Percentiles rank a stretch among this genome's conserved stretches.
Evolutionary conservation across 352 stramenopile genomes (phyloP).

Genomic region (Thalassiosira exigua): DNA sequence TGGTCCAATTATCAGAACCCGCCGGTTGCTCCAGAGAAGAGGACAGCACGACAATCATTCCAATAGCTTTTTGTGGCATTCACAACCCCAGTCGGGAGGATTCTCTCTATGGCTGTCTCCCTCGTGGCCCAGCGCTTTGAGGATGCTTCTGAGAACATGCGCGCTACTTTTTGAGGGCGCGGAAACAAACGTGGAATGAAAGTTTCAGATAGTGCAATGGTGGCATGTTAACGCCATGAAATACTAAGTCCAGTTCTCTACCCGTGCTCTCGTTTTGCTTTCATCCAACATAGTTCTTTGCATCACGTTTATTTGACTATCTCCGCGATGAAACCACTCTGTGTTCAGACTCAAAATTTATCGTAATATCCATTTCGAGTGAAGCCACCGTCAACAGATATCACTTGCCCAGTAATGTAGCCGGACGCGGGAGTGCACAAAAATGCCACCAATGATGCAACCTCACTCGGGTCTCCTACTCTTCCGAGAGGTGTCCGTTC

Average conservation of each 20-base stretch:
- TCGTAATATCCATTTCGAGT: slow-evolving; percentile 80
- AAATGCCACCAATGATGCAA: slow-evolving; percentile 80
- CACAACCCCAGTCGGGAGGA: slow-evolving; percentile 70
- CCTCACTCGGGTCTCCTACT: slow-evolving; percentile 81
- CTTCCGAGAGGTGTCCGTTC: slow-evolving; percentile 79
- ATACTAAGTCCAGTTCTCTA: no score
- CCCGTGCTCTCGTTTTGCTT: no score
- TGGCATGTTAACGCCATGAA: no score
- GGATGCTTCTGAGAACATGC: neutral
- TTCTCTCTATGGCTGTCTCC: slow-evolving; percentile 64
- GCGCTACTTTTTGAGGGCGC: neutral
- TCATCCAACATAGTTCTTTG: no score
- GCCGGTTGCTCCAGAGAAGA: slow-evolving; percentile 8
- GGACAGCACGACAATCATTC: slow-evolving; percentile 39
- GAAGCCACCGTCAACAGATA: slow-evolving; percentile 83
- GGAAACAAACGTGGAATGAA: no score
- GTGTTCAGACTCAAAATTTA: slow-evolving; percentile 52
- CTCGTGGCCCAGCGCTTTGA: slow-evolving; percentile 48
- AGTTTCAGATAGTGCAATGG: no score
- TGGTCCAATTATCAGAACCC: slow-evolving; percentile 39
- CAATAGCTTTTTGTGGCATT: slow-evolving; percentile 79
- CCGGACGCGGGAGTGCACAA: slow-evolving; percentile 73
- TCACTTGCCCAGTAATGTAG: slow-evolving; percentile 83
- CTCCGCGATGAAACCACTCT: slow-evolving; percentile 52
- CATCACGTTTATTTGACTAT: slow-evolving; percentile 66